phyloP scores from a whole-genome alignment of 164 flowering plant species.

The Liriodendron chinense region DNA sequence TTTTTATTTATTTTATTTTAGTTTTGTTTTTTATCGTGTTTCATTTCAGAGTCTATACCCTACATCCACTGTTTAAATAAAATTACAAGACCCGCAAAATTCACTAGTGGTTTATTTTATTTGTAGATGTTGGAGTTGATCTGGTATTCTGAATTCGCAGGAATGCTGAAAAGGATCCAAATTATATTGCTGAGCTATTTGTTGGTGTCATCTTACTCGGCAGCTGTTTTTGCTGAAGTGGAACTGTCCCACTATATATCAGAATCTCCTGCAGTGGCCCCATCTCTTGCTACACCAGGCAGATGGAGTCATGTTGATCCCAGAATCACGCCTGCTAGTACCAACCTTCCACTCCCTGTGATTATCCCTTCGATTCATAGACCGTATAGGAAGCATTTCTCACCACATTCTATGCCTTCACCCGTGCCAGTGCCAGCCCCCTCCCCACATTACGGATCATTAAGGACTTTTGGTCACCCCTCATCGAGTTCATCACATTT shows the following conservation, averaged over 20 bases:
- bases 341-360: slow-evolving; percentile 38
- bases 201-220: neutral
- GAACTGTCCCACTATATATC: slow-evolving; percentile 3
- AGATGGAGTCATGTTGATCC: slow-evolving; percentile 2
- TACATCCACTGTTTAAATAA: no score
- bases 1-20: no score
- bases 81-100: neutral
- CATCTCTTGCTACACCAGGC: slow-evolving; percentile 3
- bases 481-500: slow-evolving; percentile 38
- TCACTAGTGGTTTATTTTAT: neutral
- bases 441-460: slow-evolving; percentile 48
- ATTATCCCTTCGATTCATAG: slow-evolving; percentile 31
- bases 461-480: slow-evolving; percentile 39
- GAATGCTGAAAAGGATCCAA: slow-evolving; percentile 3
- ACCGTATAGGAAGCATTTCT: slow-evolving; percentile 25
- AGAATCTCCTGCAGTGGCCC: neutral
- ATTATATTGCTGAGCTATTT: neutral
- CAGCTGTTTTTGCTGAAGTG: neutral
- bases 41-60: neutral
- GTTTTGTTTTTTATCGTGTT: neutral
- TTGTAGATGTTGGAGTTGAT: neutral
- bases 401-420: slow-evolving; percentile 22
- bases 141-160: slow-evolving; percentile 7
- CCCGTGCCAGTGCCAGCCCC: slow-evolving; percentile 28
- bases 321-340: slow-evolving; percentile 20